Base-by-base conservation (phyloP, 192 early-diverging fungal genomes). In the Coemansia sp. region DNA sequence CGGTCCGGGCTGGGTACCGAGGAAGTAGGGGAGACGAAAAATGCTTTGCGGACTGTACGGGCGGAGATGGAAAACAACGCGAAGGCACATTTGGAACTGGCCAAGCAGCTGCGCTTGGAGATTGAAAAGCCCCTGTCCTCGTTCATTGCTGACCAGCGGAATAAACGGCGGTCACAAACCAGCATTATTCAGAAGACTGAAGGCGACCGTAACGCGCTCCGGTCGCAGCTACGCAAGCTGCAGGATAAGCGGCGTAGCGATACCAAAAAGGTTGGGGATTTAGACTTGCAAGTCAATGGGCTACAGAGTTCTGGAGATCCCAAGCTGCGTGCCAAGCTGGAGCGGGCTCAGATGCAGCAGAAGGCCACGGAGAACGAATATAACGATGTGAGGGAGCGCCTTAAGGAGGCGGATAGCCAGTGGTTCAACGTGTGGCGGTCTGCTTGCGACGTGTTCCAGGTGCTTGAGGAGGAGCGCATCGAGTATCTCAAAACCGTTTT, bases 381-480 rank as follows among this genome's bases (percentile, higher is more conserved):
- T 28, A 19, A 51, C 5, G 72, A 75, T n/a, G 64, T 61, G 37
- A 20, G 62, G 0, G 28, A 6, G 21, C 57, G 63, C 7, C 49
- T 80, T 35, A 71, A 65, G 43, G 79, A 80, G 13, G 68, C 72
- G 35, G 72, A 80, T 37, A 50, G 43, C 23, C 68, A 71, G 46
- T 80, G 78, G 78, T 61, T 48, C 53, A 63, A 64, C 37, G 68
- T 70, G 16, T 80, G 78, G 78, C 59, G 65, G 8, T 50, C 60
- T 9, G 78, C 78, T 28, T 80, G 78, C 42, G 64, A 72, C 50
- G 68, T 70, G 33, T 80, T 75, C 47, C 65, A 68, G 40, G 54
- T 70, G 13, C 68, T 91, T 36, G 88, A 91, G 63, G 87, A 90
- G 56, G 81, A 89, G 53, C 70, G 88, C 30, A 70, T 91, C 6